Evolutionary conservation across 768 basidiomycete genomes (phyloP).

Genomic region (Termitomyces titanicus): DNA sequence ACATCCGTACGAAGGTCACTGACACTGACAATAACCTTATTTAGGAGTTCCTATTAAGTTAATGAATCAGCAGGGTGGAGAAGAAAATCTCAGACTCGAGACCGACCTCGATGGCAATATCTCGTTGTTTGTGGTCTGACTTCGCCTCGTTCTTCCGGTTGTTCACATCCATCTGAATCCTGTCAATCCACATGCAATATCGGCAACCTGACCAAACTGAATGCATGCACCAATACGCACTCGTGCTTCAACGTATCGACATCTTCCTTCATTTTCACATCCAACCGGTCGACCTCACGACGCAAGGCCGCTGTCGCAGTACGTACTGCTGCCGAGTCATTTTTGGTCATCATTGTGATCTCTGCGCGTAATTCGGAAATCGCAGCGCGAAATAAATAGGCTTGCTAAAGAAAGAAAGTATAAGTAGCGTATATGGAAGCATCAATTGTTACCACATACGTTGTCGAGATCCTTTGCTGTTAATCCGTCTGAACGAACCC

Average conservation of each 20-base stretch:
- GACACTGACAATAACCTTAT: constrained; percentile 67
- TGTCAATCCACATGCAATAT: constrained; percentile 24
- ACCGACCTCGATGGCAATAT: constrained; percentile 78
- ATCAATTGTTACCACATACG: constrained; percentile 38
- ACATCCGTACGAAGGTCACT: constrained; percentile 79
- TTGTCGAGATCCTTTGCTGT: constrained; percentile 79
- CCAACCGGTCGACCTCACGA: constrained; percentile 81
- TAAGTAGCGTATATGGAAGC: neutral
- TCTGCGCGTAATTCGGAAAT: constrained; percentile 88
- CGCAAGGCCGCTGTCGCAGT: constrained; percentile 72
- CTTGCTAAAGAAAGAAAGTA: constrained; percentile 57
- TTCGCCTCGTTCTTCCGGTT: constrained; percentile 89
- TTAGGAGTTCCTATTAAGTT: constrained; percentile 59
- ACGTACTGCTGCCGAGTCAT: constrained; percentile 82
- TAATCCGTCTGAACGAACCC: constrained; percentile 69
- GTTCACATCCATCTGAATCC: constrained; percentile 96
- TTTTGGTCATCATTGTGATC: constrained; percentile 75
- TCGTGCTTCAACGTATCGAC: constrained; percentile 88
- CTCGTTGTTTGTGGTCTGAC: constrained; percentile 78
- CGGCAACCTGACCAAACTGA: neutral
- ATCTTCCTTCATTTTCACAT: constrained; percentile 93
- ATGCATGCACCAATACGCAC: constrained; percentile 43
- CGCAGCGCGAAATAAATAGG: constrained; percentile 92
- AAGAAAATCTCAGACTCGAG: neutral
- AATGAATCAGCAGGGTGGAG: neutral